phyloP scores from a whole-genome alignment of 1,284 basidiomycete genomes.

The Cryptococcus sp. region DNA sequence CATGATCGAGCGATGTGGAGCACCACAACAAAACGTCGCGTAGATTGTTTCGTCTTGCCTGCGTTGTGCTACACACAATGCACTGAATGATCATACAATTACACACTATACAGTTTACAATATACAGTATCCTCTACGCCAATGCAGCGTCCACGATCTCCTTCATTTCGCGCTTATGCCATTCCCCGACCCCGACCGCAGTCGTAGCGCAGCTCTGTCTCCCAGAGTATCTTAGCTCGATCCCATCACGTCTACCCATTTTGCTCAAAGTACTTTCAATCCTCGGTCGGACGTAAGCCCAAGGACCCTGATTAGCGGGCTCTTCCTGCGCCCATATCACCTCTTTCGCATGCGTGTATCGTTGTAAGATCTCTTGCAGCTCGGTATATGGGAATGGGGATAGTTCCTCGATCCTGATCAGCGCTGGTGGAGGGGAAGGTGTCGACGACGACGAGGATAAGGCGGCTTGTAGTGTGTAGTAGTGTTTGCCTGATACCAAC shows the following conservation, averaged over 20 bases:
- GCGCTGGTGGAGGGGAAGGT: slow-evolving; percentile 57
- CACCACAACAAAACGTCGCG: no score
- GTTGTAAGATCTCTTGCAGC: slow-evolving; percentile 58
- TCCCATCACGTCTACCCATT: slow-evolving; percentile 28
- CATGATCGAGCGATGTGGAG: no score
- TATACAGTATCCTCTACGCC: slow-evolving; percentile 10
- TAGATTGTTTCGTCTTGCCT: no score
- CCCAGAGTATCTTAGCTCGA: slow-evolving; percentile 62
- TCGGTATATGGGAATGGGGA: slow-evolving; percentile 76
- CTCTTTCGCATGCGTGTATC: slow-evolving; percentile 58
- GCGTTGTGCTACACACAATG: no score
- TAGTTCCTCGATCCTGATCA: slow-evolving; percentile 80
- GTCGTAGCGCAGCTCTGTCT: slow-evolving; percentile 71
- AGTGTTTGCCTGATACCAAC: slow-evolving; percentile 73
- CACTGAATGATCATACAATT: no score
- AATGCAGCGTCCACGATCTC: slow-evolving; percentile 61
- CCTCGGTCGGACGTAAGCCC: slow-evolving; percentile 65
- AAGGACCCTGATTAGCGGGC: slow-evolving; percentile 80
- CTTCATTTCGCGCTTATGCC: slow-evolving; percentile 68
- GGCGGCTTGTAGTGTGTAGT: slow-evolving; percentile 78
- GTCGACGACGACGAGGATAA: slow-evolving; percentile 59
- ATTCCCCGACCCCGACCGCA: slow-evolving; percentile 71
- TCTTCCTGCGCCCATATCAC: slow-evolving; percentile 79
- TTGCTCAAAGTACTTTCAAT: slow-evolving; percentile 60
- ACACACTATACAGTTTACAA: no score